Evolutionary conservation across 2,329 filamentous ascomycete species (phyloP).

Genomic region (Trichoderma hamatum): DNA sequence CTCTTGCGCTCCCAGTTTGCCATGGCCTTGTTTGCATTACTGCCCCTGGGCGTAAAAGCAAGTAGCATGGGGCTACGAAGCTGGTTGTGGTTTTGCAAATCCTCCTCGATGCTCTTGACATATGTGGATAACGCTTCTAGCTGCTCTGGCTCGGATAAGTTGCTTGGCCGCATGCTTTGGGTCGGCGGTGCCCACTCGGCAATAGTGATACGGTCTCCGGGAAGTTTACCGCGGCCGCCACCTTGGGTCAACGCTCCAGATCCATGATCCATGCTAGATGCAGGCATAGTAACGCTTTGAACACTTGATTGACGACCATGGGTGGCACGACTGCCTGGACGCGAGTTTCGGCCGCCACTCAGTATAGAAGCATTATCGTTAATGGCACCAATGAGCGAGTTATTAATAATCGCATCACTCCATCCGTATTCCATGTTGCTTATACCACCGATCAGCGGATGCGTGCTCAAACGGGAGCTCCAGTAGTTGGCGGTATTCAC

Average conservation of each 20-base stretch:
- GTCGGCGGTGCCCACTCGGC: conserved; percentile 87
- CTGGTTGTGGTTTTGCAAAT: conserved; percentile 85
- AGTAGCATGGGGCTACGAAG: conserved; percentile 84
- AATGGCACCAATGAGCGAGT: conserved; percentile 55
- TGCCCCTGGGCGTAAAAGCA: conserved; percentile 82
- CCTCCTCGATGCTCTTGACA: conserved; percentile 81
- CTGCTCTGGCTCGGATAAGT: conserved; percentile 78
- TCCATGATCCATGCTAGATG: conserved; percentile 64
- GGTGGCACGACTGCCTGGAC: conserved; percentile 56
- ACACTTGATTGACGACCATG: conserved; percentile 48
- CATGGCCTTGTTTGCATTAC: conserved; percentile 83
- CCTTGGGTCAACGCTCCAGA: conserved; percentile 56
- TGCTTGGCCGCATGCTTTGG: conserved; percentile 86
- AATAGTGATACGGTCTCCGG: conserved; percentile 82
- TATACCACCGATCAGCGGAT: conserved; percentile 88
- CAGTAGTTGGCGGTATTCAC: conserved; percentile 96
- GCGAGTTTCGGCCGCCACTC: conserved; percentile 43
- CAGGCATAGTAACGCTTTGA: conserved; percentile 56
- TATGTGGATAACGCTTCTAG: conserved; percentile 74
- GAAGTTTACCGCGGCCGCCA: conserved; percentile 62
- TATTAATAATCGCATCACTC: conserved; percentile 80
- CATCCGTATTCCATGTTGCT: conserved; percentile 98
- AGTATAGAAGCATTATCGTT: conserved; percentile 47
- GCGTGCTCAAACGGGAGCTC: conserved; percentile 91
- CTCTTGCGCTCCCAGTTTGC: conserved; percentile 97